phyloP scores from a whole-genome alignment of 2,329 filamentous ascomycete genomes.

The Alternaria solani region DNA sequence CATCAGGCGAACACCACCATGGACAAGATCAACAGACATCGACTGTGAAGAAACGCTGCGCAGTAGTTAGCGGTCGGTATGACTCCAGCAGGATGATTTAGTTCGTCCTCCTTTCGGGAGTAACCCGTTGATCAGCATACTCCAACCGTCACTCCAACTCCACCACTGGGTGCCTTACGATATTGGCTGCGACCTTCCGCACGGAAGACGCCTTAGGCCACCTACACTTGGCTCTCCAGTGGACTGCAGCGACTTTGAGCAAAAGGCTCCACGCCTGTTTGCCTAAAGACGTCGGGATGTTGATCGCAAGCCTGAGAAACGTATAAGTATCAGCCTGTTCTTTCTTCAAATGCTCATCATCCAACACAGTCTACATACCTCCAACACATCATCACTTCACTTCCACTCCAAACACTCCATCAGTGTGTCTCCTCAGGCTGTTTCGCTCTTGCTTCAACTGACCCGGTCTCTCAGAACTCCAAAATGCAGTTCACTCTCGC shows the following conservation, averaged over 20 bases:
- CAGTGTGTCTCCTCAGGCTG: neutral
- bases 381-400: neutral
- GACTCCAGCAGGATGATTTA: too few species aligned
- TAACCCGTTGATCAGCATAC: neutral
- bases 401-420: neutral
- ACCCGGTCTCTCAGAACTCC: neutral
- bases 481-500: constrained; percentile 1
- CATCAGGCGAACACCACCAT: neutral
- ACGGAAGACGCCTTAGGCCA: neutral
- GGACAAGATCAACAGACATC: neutral
- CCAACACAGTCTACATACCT: neutral
- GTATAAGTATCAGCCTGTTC: constrained; percentile 1
- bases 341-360: neutral
- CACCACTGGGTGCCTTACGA: neutral
- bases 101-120: neutral
- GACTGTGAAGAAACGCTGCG: neutral
- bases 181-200: neutral
- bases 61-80: too few species aligned
- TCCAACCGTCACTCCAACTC: neutral
- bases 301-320: neutral
- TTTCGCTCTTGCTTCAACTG: neutral
- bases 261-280: neutral
- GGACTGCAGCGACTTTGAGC: neutral
- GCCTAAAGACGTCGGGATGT: neutral
- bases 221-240: neutral